Percentiles rank a stretch among this genome's conserved stretches.
phyloP scores from a whole-genome alignment of 345 rosid genomes.

The Eucalyptus urophylla region DNA sequence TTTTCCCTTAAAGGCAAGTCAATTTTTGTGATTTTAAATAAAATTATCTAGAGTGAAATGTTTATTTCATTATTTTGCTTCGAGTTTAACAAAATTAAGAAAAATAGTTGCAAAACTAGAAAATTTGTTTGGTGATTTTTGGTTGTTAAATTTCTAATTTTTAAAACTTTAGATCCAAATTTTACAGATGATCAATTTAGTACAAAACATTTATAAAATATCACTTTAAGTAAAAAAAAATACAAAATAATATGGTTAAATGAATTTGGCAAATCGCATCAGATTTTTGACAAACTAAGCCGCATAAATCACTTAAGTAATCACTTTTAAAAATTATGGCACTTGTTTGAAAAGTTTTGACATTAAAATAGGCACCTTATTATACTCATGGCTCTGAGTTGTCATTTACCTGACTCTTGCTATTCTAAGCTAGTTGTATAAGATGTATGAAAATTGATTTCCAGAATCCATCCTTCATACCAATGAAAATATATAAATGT shows the following conservation, averaged over 20 bases:
- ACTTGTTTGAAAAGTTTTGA: not conserved
- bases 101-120: not conserved
- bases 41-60: not conserved
- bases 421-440: not conserved
- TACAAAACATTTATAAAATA: not conserved
- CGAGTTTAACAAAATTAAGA: not conserved
- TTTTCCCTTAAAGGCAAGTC: too few species aligned
- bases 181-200: not conserved
- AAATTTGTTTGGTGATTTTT: not conserved
- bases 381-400: not conserved
- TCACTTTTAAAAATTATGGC: not conserved
- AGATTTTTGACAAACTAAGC: not conserved
- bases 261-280: not conserved
- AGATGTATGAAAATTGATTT: not conserved
- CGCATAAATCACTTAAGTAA: not conserved
- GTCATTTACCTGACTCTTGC: rapidly evolving
- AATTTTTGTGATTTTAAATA: not conserved
- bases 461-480: not conserved
- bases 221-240: rapidly evolving
- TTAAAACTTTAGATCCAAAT: not conserved
- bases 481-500: not conserved
- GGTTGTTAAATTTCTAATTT: not conserved
- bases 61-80: not conserved
- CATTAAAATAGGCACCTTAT: not conserved
- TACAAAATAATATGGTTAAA: not conserved